Evolutionary conservation across 2,329 filamentous ascomycete species (phyloP).

Genomic region (Dothideomycetes sp.): DNA sequence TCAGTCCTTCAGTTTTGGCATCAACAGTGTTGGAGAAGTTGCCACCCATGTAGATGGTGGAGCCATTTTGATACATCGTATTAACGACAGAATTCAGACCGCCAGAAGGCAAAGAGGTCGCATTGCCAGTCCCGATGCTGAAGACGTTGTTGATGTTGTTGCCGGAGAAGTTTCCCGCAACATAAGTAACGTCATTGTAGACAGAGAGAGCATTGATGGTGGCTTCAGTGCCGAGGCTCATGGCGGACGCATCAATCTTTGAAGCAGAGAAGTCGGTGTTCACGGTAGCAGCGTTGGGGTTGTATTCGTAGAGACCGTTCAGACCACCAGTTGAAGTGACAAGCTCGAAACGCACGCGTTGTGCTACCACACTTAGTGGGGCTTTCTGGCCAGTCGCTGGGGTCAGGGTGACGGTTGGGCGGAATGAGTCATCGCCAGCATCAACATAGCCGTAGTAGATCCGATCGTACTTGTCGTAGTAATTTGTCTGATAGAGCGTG

Average conservation of each 20-base stretch:
- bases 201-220: constrained; percentile 61
- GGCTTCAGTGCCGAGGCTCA: constrained; percentile 57
- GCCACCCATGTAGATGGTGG: constrained; percentile 70
- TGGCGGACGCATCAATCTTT: constrained; percentile 66
- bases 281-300: constrained; percentile 54
- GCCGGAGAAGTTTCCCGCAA: constrained; percentile 77
- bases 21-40: constrained; percentile 67
- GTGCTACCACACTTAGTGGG: constrained; percentile 74
- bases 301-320: constrained; percentile 85
- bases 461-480: constrained; percentile 93
- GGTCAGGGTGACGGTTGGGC: constrained; percentile 68
- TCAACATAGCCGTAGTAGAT: constrained; percentile 83
- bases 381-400: constrained; percentile 57
- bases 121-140: constrained; percentile 55
- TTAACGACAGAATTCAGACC: constrained; percentile 75
- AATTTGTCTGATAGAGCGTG: constrained; percentile 78
- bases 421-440: constrained; percentile 61
- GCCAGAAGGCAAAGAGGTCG: constrained; percentile 53
- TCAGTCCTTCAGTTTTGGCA: constrained; percentile 54
- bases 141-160: constrained; percentile 65
- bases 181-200: constrained; percentile 56
- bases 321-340: constrained; percentile 68
- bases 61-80: constrained; percentile 58
- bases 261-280: constrained; percentile 61
- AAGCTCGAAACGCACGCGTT: constrained; percentile 70